Base-by-base conservation (phyloP, 129 eudicot species). In the Flaveria linearis region DNA sequence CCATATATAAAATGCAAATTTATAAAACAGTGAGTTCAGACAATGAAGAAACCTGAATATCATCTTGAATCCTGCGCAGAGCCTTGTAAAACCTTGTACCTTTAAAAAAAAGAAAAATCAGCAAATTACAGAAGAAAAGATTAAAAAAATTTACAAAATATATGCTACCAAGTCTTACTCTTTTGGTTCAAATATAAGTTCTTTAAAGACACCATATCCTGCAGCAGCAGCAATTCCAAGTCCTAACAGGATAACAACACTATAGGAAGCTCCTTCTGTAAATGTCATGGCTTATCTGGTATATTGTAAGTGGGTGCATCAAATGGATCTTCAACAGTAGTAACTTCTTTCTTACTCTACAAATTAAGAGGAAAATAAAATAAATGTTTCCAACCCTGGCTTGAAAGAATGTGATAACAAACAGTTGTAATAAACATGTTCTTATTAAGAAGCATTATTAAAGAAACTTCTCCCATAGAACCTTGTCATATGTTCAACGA, bases 41-140 rank as follows among this genome's bases (percentile, higher is more conserved):
- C 39, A 57, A 68, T 11, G 10, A 82, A 65, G 83, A 86, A 73
- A 95, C 99, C 92, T 91, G 97, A 86, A 88, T 76, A 49, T 95
- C 99, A 60, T 87, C 84, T 78, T 95, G 97, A 72, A 95, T 75
- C 83, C 96, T 86, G 16, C 84, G 85, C 25, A 95, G 77, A 80
- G 97, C 97, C 88, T 91, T 95, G 84, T 84, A 91, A 95, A 68
- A 95, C 86, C 75, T 89, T 95, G 84, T 95, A 95, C 96, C 99
- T 95, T 71, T 1, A 42, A 57, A 67, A 42, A 57, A 36, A 26
- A 42, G n/a, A 13, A 25, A 76, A 43, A 22, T 43, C 55, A 55
- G 61, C 45, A 55, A 80, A 80, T 56, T 13, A 39, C 22, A 51
- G 16, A 52, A 43, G 5, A 42, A 28, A 52, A 14, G 7, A 74